Evolutionary conservation across 1,139 yeast genomes (phyloP), one percentile per base, ranked within the genome.

Genomic region (Magnusiomyces suaveolens): DNA sequence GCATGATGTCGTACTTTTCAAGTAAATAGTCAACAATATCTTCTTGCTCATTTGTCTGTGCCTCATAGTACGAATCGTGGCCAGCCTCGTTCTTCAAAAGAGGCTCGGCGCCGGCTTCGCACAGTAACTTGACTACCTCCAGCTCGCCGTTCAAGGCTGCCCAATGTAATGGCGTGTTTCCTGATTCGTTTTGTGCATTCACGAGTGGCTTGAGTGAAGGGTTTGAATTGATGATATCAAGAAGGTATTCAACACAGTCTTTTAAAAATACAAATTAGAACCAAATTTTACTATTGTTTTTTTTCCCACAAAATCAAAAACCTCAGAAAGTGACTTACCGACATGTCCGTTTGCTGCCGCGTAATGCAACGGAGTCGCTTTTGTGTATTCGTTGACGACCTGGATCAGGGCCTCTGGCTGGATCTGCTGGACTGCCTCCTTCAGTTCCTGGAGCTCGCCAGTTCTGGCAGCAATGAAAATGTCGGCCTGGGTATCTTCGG

Each of bases 131-230:
- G 43, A 88, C 94, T 10, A 84, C 75, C 1, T 79, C 82, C 58
- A 87, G 70, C 63, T 89, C 92, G 0, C 97, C 97, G 64, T 87
- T 89, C 61, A 81, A 78, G 0, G 95, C 79, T 0, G 97, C 97
- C 98, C 98, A 92, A 68, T 92, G 97, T 59, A 92, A 75, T 0
- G 97, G 84, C 0, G 98, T 89, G 67, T 92, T 92, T 2, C 97
- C 97, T 33, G 84, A 81, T 50, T 80, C 85, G 67, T 92, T 92
- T 55, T 74, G 76, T 25, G 75, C 71, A 55, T 81, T 76, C 33
- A 84, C 81, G 51, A 83, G 71, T 24, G 32, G 67, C 69, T 43
- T 54, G 71, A 33, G 61, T 62, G 43, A 20, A 14, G 60, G 58
- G 23, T 56, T 56, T 16, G 54, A 55, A 1, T 72, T 56, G 3